phyloP scores from a whole-genome alignment of 2,329 filamentous ascomycete species.

The Fusarium secorum region DNA sequence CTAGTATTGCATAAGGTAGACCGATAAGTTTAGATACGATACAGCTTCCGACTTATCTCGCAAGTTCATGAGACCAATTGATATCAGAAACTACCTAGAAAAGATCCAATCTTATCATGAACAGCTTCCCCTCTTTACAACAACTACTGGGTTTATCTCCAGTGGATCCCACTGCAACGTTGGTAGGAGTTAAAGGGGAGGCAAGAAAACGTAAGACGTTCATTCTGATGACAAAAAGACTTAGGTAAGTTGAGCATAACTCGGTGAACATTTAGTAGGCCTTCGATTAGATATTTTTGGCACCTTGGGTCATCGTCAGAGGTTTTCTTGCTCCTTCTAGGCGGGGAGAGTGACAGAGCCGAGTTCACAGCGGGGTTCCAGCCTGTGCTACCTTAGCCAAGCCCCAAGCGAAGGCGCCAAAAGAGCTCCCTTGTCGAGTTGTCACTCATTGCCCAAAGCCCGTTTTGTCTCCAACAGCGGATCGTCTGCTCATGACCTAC shows the following conservation, averaged over 20 bases:
- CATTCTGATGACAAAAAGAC: neutral
- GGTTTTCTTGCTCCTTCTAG: neutral
- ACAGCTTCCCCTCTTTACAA: conserved; percentile 13
- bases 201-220: neutral
- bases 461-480: conserved; percentile 22
- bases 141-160: conserved; percentile 1
- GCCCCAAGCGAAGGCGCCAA: conserved; percentile 23
- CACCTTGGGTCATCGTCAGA: neutral
- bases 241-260: no score
- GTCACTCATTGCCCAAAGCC: neutral
- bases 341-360: conserved; percentile 20
- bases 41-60: neutral
- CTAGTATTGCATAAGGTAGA: neutral
- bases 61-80: neutral
- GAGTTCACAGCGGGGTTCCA: conserved; percentile 24
- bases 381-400: conserved; percentile 9
- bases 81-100: neutral
- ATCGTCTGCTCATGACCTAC: conserved; percentile 26
- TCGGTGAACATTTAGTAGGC: neutral
- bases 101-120: conserved; percentile 2
- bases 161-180: conserved; percentile 12
- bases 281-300: neutral
- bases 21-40: neutral
- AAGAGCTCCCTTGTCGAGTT: conserved; percentile 16
- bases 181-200: neutral